Conservation (phyloP, 768 basidiomycete genomes). For the Asterophora lycoperdoides region DNA sequence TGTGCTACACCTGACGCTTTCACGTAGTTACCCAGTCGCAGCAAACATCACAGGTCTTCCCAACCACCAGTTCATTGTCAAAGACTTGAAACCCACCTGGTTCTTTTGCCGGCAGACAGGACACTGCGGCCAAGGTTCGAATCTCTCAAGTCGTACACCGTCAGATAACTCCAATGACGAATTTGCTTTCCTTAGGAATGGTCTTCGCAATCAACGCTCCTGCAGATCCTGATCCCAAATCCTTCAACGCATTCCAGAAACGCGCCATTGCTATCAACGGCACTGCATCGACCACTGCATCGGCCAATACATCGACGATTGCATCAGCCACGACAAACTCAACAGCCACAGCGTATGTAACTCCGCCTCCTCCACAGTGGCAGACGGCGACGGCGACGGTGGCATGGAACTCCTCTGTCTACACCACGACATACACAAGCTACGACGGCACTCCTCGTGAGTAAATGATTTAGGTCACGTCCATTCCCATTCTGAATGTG, state of each 20-base stretch:
- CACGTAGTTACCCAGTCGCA: conserved; percentile 33
- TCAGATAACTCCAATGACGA: too few relatives aligned
- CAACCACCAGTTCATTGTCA: conserved; percentile 35
- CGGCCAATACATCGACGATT: too few relatives aligned
- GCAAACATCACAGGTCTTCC: conserved; percentile 36
- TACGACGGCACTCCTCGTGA: conserved; percentile 33
- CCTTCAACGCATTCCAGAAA: conserved; percentile 48
- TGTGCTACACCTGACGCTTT: not conserved
- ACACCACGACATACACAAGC: conserved; percentile 38
- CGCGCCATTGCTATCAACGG: conserved; percentile 38
- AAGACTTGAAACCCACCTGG: conserved; percentile 48
- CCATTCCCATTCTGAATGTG: conserved; percentile 19
- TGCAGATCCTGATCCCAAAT: conserved; percentile 27
- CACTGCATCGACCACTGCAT: conserved; percentile 21
- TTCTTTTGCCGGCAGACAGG: conserved; percentile 50
- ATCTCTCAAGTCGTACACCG: not conserved
- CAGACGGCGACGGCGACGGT: conserved; percentile 39
- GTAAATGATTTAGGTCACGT: conserved; percentile 1
- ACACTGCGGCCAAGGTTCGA: conserved; percentile 44
- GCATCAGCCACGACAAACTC: conserved; percentile 16
- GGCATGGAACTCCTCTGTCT: conserved; percentile 25
- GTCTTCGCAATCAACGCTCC: conserved; percentile 65
- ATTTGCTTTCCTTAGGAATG: conserved; percentile 40
- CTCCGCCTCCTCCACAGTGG: conserved; percentile 33
- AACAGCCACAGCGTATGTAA: conserved; percentile 20